These are phyloP conservation scores for Esteya vermicola DNA, from an alignment of 2,329 filamentous ascomycete species.

Conservation along the genomic window DNA sequence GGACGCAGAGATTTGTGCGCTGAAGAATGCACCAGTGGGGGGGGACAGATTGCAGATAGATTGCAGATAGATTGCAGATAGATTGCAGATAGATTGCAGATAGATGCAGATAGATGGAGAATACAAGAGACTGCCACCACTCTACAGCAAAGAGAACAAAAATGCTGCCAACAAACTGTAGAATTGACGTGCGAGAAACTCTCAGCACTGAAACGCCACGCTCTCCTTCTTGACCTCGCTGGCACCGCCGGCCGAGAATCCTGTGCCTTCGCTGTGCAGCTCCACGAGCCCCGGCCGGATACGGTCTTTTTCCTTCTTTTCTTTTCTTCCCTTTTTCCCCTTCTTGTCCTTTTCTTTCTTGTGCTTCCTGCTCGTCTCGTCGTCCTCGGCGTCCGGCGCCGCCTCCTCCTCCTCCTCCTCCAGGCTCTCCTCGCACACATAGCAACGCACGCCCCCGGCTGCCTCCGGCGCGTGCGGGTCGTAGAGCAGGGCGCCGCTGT, in stretches of 20 bases:
- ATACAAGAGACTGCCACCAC: too few species aligned
- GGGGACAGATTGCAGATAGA: neutral
- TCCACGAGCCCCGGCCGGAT: conserved; percentile 61
- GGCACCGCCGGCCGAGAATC: conserved; percentile 76
- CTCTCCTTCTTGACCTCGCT: conserved; percentile 69
- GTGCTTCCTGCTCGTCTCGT: conserved; percentile 24
- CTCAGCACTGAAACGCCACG: conserved; percentile 25
- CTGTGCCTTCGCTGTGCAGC: conserved; percentile 76
- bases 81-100: too few species aligned
- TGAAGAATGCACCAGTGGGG: neutral
- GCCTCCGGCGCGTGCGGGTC: conserved; percentile 45
- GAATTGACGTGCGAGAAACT: too few species aligned
- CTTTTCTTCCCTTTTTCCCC: conserved; percentile 29
- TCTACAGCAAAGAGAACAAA: too few species aligned
- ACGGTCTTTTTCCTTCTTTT: conserved; percentile 33
- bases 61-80: too few species aligned
- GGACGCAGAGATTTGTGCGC: conserved; percentile 3
- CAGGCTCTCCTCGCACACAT: conserved; percentile 76
- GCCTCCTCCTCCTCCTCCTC: conserved; percentile 24
- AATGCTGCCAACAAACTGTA: too few species aligned
- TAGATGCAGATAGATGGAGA: too few species aligned
- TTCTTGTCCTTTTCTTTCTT: conserved; percentile 22
- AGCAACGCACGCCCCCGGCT: conserved; percentile 49
- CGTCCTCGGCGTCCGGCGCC: conserved; percentile 16
- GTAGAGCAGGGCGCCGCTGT: conserved; percentile 8